A percentile compares a stretch with the other conserved stretches of the same genome.
Conservation (phyloP, 2,329 filamentous ascomycete genomes). For the Coniella vitis region DNA sequence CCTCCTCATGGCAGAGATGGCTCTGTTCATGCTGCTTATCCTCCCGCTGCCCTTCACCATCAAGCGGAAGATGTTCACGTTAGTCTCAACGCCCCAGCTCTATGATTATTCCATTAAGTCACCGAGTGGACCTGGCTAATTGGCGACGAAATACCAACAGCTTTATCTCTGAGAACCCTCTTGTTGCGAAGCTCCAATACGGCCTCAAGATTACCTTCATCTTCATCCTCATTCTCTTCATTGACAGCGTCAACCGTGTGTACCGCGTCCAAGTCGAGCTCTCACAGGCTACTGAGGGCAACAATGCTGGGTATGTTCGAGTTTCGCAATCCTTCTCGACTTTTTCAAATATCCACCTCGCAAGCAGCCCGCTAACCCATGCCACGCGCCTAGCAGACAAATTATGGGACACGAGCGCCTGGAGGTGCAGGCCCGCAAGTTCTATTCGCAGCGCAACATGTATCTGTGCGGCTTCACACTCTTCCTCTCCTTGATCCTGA, state of each 20-base stretch:
- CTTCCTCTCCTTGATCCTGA: slow-evolving; percentile 96
- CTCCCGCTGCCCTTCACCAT: slow-evolving; percentile 82
- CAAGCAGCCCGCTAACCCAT: slow-evolving; percentile 17
- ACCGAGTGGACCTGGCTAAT: neutral
- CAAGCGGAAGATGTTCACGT: slow-evolving; percentile 78
- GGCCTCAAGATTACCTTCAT: slow-evolving; percentile 98
- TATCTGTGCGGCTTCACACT: slow-evolving; percentile 99
- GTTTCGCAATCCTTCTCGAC: neutral
- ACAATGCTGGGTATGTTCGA: slow-evolving; percentile 38
- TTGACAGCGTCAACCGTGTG: slow-evolving; percentile 92
- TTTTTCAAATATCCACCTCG: neutral
- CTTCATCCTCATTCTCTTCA: slow-evolving; percentile 96
- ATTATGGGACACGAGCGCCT: slow-evolving; percentile 89
- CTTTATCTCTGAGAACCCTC: slow-evolving; percentile 85
- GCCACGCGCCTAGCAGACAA: slow-evolving; percentile 32
- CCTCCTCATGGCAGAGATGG: slow-evolving; percentile 77
- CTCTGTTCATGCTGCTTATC: slow-evolving; percentile 70
- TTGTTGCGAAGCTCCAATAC: slow-evolving; percentile 91
- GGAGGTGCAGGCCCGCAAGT: slow-evolving; percentile 98
- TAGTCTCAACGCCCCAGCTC: slow-evolving; percentile 23
- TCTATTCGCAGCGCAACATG: slow-evolving; percentile 99
- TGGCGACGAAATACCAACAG: slow-evolving; percentile 32
- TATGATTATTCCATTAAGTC: neutral
- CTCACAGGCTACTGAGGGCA: slow-evolving; percentile 60
- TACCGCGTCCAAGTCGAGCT: slow-evolving; percentile 95